Base-by-base conservation (phyloP, 2,329 filamentous ascomycete species). In the Capronia epimyces region DNA sequence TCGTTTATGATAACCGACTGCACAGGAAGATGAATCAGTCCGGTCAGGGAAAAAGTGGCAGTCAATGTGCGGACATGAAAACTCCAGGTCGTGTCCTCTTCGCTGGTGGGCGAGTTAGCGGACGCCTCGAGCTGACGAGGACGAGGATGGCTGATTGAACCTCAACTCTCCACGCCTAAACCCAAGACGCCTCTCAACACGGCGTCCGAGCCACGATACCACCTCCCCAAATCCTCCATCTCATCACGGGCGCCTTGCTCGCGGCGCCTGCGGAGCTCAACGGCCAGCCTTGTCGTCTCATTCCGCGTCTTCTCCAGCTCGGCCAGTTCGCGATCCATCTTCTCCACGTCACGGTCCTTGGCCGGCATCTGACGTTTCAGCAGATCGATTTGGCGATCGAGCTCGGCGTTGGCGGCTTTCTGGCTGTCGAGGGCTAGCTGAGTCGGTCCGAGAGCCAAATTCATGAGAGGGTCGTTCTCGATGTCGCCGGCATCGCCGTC, bases 201-300 rank as follows among this genome's bases (percentile, higher is more conserved):
- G 32, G 67, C 63, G 56, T 74, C 69, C 3, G 65, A 66, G 15
- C 68, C 66, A 46, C 64, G 65, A 53, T 73, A 73, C 72, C 72
- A 75, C 53, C 70, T 64, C 15, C 71, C 72, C 64, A 69, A 66
- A 52, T 74, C 70, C 54, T 73, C 71, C 13, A 73, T 59, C 9
- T 71, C 69, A 58, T 75, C 72, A 47, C 68, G 71, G 52, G 73
- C 70, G 2, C 72, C 72, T 48, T 73, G 64, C 27, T 69, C 65
- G 55, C 63, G 73, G 65, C 59, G 69, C 60, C 62, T 70, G 63
- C 65, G 65, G 16, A 63, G 69, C 63, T 65, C 76, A 65, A 51
- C 77, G 67, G 31, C 80, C 71, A 57, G 75, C 68, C 43, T 69
- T 65, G 63, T 69, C 15, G 67, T 66, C 52, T 72, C 71, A 32